phyloP scores from a whole-genome alignment of 2,329 filamentous ascomycete species.

The Colletotrichum sp. region DNA sequence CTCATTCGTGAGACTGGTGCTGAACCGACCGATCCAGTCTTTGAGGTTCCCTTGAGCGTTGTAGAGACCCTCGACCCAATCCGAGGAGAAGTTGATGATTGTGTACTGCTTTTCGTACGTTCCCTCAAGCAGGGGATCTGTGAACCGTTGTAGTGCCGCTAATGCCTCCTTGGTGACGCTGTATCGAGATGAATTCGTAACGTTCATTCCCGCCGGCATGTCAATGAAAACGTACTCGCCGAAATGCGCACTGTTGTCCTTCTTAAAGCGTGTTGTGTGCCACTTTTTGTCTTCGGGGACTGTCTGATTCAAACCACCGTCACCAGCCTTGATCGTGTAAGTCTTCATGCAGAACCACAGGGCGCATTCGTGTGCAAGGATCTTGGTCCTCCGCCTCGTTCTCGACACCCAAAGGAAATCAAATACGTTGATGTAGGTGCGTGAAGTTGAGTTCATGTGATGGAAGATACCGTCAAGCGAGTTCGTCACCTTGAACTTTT shows the following conservation, averaged over 20 bases:
- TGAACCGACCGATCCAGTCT: conserved; percentile 36
- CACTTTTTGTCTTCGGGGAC: neutral
- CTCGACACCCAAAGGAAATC: conserved; percentile 36
- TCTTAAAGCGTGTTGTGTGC: conserved; percentile 29
- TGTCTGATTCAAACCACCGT: conserved; percentile 30
- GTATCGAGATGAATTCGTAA: conserved; percentile 28
- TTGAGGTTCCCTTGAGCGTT: conserved; percentile 33
- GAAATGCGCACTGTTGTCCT: conserved; percentile 27
- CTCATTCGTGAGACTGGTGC: conserved; percentile 39
- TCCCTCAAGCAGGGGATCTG: conserved; percentile 33
- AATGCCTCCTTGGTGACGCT: conserved; percentile 35
- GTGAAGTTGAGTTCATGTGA: conserved; percentile 20
- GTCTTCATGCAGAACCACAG: conserved; percentile 42
- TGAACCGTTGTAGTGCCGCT: conserved; percentile 33
- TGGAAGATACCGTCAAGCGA: conserved; percentile 4
- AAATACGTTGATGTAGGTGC: conserved; percentile 38
- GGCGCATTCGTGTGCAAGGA: conserved; percentile 33
- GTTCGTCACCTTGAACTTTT: conserved; percentile 33
- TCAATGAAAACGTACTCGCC: conserved; percentile 36
- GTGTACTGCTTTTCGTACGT: conserved; percentile 32
- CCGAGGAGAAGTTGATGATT: conserved; percentile 36
- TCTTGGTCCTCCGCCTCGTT: conserved; percentile 19
- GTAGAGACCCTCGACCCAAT: conserved; percentile 42
- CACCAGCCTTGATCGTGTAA: conserved; percentile 30
- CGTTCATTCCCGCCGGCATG: conserved; percentile 32